A percentile compares a stretch with the other conserved stretches of the same genome.
These are phyloP conservation scores for Phoenix roebelenii DNA, from an alignment of 176 grass and related monocot genomes.

Conservation along the genomic window DNA sequence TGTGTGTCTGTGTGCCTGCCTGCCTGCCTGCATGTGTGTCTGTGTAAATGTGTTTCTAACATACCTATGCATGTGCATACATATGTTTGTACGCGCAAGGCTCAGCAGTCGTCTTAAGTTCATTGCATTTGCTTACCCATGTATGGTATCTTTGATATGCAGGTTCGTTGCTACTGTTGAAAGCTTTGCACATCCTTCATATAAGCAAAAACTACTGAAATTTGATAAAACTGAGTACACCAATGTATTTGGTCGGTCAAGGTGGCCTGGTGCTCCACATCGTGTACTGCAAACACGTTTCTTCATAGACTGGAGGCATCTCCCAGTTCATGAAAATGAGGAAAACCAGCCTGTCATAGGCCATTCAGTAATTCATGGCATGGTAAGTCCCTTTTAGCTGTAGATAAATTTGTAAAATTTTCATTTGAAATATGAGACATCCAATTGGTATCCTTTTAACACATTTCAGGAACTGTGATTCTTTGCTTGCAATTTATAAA, in stretches of 20 bases:
- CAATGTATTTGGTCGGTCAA: slow-evolving; percentile 66
- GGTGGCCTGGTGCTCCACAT: slow-evolving; percentile 81
- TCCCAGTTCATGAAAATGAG: slow-evolving; percentile 72
- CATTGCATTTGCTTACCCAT: neutral
- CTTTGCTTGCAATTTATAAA: too few species aligned
- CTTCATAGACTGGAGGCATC: slow-evolving; percentile 48
- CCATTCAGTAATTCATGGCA: slow-evolving; percentile 67
- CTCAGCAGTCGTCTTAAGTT: too few species aligned
- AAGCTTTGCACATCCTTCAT: slow-evolving; percentile 74
- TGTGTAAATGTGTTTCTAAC: too few species aligned
- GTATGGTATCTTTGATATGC: slow-evolving; percentile 16
- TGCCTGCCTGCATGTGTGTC: too few species aligned
- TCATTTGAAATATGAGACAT: too few species aligned
- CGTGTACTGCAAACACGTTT: slow-evolving; percentile 70
- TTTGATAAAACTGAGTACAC: slow-evolving; percentile 58
- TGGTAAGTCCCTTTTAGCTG: slow-evolving; percentile 37
- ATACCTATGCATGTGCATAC: too few species aligned
- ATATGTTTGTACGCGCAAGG: too few species aligned
- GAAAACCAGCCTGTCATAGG: slow-evolving; percentile 65
- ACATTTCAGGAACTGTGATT: too few species aligned
- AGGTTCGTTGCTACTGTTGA: slow-evolving; percentile 69
- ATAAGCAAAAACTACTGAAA: slow-evolving; percentile 71
- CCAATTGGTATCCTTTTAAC: too few species aligned
- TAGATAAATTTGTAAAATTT: too few species aligned
- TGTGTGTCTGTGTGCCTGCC: too few species aligned